Evolutionary conservation across 2,329 filamentous ascomycete genomes (phyloP), one percentile per base, ranked within the genome.

Genomic region (Teratosphaeria pseudoeucalypti): DNA sequence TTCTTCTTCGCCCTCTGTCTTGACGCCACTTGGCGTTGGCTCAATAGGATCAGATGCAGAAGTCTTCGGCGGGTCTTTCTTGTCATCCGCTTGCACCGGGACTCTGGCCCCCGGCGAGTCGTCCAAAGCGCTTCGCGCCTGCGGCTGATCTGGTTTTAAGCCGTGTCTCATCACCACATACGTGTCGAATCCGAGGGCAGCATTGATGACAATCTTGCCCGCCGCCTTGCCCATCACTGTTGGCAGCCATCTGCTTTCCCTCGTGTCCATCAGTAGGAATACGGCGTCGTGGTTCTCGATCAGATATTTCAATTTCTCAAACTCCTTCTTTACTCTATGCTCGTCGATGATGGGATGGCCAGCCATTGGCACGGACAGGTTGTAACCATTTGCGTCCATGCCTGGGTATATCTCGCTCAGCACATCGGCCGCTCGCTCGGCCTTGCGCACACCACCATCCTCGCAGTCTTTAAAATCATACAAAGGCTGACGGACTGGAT

Each of bases 91-190:
- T 27, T 68, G 65, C 23, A 58, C 57, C 43, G 63, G 59, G 29
- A 68, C 63, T 3, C 56, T 59, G 27, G 62, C 63, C 52, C 68
- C 66, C 16, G 43, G 64, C n/a, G 64, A 62, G 0, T 66, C 67
- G 7, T 52, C 60, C 27, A 6, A 68, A 56, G 55, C 53, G 29
- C 26, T 27, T 12, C 58, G 52, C 19, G 39, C 57, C 14, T 78
- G 16, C 2, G 58, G 19, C 34, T 19, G 53, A 19, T 60, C 57
- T 4, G 62, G 55, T 65, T 84, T 82, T 6, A 90, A 80, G 1
- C 94, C 94, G 73, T 99, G 94, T 59, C 94, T 85, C 94, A 99
- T 97, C 39, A 96, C 91, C 2, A 99, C 91, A 68, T 90, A 99
- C 0, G 91, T 94, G 74, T 99, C 94, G 70, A 99, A 99, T 0